phyloP scores from a whole-genome alignment of 2,329 filamentous ascomycete species.

The Colletotrichum lupini region DNA sequence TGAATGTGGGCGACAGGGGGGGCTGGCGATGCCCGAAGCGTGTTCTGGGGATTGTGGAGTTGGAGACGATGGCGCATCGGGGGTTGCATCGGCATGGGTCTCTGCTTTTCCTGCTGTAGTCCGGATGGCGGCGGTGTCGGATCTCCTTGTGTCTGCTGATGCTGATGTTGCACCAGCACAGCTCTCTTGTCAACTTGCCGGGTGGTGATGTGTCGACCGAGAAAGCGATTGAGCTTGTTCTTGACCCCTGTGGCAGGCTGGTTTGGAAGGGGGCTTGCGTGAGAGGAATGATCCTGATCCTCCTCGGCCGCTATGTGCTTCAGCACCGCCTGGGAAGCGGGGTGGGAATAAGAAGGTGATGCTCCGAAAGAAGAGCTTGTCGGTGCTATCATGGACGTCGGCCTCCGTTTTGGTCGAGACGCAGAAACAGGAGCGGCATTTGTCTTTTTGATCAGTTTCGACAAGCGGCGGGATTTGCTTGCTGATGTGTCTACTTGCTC shows the following conservation, averaged over 20 bases:
- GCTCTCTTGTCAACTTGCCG: not conserved
- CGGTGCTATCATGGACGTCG: conserved; percentile 22
- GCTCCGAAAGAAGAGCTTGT: conserved; percentile 18
- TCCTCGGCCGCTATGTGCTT: not conserved
- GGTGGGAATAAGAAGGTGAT: conserved; percentile 6
- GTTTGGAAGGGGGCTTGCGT: conserved; percentile 2
- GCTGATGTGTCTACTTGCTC: not conserved
- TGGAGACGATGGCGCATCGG: conserved; percentile 29
- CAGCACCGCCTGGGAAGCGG: not conserved
- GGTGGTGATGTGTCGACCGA: conserved; percentile 18
- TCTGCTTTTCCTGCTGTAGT: not conserved
- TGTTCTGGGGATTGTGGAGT: conserved; percentile 36
- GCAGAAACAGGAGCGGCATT: not conserved
- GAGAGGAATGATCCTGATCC: not conserved
- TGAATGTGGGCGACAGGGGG: conserved; percentile 13
- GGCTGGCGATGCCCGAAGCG: conserved; percentile 6
- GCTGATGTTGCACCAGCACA: not conserved
- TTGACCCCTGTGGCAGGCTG: conserved; percentile 15
- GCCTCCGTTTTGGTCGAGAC: conserved; percentile 8
- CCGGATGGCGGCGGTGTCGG: conserved; percentile 13
- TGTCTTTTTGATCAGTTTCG: conserved; percentile 11
- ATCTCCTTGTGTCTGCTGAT: conserved; percentile 13
- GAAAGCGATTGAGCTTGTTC: conserved; percentile 18
- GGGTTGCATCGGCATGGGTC: conserved; percentile 31
- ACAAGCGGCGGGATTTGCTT: not conserved